These are phyloP conservation scores for Toxicodendron radicans DNA, from an alignment of 345 rosid species.

Conservation along the genomic window DNA sequence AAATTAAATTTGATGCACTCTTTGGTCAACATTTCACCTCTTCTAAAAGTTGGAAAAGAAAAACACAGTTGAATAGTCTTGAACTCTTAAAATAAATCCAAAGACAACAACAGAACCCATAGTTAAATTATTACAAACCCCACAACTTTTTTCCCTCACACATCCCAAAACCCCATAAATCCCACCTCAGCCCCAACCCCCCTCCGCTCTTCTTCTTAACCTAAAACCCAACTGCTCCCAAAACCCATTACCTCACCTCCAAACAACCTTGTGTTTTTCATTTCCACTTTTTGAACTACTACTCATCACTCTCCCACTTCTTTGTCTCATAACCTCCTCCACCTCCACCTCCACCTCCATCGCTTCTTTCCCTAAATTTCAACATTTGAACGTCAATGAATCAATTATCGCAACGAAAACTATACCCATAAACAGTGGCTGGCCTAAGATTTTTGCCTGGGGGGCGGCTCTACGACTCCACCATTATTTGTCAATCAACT, in stretches of 20 bases:
- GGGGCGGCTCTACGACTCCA: no score
- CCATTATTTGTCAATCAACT: no score
- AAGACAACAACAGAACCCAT: conserved; percentile 11
- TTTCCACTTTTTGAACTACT: conserved; percentile 5
- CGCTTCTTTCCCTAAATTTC: conserved; percentile 45
- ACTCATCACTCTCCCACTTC: conserved; percentile 11
- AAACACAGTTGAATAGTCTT: not conserved
- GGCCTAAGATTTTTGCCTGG: no score
- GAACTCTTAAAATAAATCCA: conserved; percentile 18
- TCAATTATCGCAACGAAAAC: conserved; percentile 28
- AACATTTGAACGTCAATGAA: conserved; percentile 43
- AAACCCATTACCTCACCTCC: not conserved
- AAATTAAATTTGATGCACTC: not conserved
- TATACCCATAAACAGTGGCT: conserved; percentile 27
- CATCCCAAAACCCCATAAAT: conserved; percentile 31
- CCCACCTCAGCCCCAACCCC: not conserved
- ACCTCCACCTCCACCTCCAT: no score
- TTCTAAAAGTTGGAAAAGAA: not conserved
- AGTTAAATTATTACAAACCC: conserved; percentile 33
- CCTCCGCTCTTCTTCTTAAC: not conserved
- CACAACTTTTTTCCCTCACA: conserved; percentile 17
- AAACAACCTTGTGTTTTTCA: conserved; percentile 22
- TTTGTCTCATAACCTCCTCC: conserved; percentile 20
- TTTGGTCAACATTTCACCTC: conserved; percentile 8
- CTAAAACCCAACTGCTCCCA: not conserved